Evolutionary conservation across 257 asterid species (phyloP).

Genomic region (Solanum okadae): DNA sequence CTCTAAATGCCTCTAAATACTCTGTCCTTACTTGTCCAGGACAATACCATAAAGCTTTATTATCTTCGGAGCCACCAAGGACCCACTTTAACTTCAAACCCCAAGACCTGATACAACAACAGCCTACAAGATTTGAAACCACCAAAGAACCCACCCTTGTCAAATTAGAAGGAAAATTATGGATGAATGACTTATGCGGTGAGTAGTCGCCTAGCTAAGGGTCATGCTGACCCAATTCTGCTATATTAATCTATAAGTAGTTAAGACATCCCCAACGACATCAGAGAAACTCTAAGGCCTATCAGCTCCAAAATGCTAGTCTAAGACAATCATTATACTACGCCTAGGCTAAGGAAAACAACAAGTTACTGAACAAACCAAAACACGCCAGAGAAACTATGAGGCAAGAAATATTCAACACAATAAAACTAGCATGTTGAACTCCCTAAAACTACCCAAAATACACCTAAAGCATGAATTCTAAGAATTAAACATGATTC

Average conservation of each 20-base stretch:
- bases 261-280: too few relatives aligned
- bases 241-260: too few relatives aligned
- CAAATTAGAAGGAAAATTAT: neutral
- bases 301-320: neutral
- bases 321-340: neutral
- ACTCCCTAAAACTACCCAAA: neutral
- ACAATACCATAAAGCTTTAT: neutral
- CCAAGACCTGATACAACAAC: neutral
- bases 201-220: neutral
- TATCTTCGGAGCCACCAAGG: neutral
- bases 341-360: neutral
- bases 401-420: neutral
- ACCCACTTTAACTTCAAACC: neutral
- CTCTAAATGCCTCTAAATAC: neutral
- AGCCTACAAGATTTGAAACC: neutral
- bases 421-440: neutral
- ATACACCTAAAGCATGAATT: neutral
- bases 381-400: neutral
- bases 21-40: neutral
- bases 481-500: neutral
- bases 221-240: neutral
- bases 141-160: neutral
- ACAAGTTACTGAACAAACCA: neutral
- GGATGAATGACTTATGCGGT: neutral
- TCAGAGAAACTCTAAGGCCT: neutral